A percentile compares a stretch with the other conserved stretches of the same genome.
Evolutionary conservation across 2,329 filamentous ascomycete species (phyloP).

Genomic region (Alternaria longipes): DNA sequence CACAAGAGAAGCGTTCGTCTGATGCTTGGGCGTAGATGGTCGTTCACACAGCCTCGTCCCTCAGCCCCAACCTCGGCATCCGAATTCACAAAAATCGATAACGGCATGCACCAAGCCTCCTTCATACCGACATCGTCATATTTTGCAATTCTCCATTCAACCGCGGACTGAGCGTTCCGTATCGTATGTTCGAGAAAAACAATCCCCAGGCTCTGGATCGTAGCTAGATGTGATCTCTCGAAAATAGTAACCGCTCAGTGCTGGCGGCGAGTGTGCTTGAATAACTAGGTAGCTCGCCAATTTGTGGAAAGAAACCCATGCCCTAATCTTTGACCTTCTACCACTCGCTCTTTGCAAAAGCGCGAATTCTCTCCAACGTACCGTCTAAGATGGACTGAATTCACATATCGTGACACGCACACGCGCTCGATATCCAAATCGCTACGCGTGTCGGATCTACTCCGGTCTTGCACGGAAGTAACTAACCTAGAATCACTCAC

Average conservation of each 20-base stretch:
- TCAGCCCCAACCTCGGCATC: slow-evolving; percentile 32
- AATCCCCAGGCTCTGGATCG: slow-evolving; percentile 35
- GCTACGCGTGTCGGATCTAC: neutral
- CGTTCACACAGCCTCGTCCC: slow-evolving; percentile 24
- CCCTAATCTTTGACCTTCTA: neutral
- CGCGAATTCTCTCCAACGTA: neutral
- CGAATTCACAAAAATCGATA: slow-evolving; percentile 16
- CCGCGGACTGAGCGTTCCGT: slow-evolving; percentile 53
- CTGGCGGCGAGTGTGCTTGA: slow-evolving; percentile 29
- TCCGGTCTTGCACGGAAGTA: slow-evolving; percentile 1
- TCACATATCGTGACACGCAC: neutral
- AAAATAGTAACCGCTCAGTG: slow-evolving; percentile 56
- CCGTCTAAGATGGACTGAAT: neutral
- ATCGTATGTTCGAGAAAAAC: slow-evolving; percentile 50
- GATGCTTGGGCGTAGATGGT: slow-evolving; percentile 13
- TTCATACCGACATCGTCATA: slow-evolving; percentile 25
- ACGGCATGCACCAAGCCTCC: slow-evolving; percentile 23
- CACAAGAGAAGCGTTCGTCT: slow-evolving; percentile 21
- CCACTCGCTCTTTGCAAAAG: neutral
- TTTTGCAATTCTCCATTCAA: slow-evolving; percentile 53
- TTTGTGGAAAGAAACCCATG: neutral
- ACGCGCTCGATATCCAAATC: neutral
- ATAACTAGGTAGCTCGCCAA: neutral
- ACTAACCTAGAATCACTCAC: neutral
- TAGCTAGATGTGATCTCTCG: slow-evolving; percentile 54